These are phyloP conservation scores for Schizosaccharomyces octosporus DNA, from an alignment of 805 yeast genomes.

Conservation along the genomic window DNA sequence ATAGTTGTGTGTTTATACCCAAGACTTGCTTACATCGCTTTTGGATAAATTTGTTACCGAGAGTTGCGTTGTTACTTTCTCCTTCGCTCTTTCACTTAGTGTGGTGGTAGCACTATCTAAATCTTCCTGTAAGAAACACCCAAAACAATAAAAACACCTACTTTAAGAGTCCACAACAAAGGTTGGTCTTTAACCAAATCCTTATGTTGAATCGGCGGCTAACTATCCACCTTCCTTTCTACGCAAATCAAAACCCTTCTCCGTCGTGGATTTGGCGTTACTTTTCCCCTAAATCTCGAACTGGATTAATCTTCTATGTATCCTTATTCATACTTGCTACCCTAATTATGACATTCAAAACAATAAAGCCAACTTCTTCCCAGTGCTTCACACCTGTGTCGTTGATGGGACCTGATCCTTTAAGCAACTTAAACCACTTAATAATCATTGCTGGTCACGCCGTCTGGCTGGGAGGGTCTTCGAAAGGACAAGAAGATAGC, in stretches of 20 bases:
- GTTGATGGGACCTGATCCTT: not conserved
- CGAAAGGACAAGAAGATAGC: conserved; percentile 21
- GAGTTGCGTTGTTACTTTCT: no score
- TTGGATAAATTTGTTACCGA: no score
- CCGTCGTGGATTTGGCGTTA: not conserved
- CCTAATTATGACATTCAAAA: not conserved
- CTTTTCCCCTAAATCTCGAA: not conserved
- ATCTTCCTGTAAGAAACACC: no score
- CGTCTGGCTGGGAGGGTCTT: conserved; percentile 24
- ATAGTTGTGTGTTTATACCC: no score
- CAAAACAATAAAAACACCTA: no score
- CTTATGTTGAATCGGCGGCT: not conserved
- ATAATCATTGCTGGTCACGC: conserved; percentile 40
- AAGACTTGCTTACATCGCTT: no score
- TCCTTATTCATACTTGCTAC: not conserved
- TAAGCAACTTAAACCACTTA: conserved; percentile 11
- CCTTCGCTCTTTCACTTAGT: no score
- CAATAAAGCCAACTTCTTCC: not conserved
- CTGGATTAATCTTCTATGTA: not conserved
- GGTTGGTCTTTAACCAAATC: not conserved
- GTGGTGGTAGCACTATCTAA: no score
- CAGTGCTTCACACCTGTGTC: not conserved
- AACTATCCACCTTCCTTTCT: not conserved
- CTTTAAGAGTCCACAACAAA: not conserved
- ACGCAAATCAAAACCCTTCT: not conserved